Evolutionary conservation across 768 basidiomycete species (phyloP), one percentile per base, ranked within the genome.

Genomic region (Podaxis pistillaris): DNA sequence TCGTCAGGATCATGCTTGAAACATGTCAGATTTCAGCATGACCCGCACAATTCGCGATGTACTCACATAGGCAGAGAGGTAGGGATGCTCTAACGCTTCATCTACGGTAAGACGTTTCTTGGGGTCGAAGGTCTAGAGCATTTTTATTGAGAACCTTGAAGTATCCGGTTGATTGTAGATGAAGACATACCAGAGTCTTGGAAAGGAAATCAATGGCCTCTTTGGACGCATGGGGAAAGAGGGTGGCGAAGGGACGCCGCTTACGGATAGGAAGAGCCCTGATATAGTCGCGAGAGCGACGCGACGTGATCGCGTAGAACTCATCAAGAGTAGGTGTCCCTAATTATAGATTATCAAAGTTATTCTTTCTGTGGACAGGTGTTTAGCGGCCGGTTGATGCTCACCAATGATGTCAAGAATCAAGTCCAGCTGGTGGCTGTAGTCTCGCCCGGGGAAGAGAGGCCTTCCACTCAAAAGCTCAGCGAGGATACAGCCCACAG

Each of bases 311-410:
- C 40, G 90, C 86, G 75, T 94, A 91, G 73, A 94, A 95, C 71
- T 96, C 94, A 64, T 95, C 94, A 52, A 95, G 80, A 40, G 88
- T 90, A 0, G 94, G 93, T 1, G 93, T 96, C 51, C 87, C 85
- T 85, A 63, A 56, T 30, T 19, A 51, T 58, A 69, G 50, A 70
- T 37, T 24, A 63, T 22, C 33, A 47, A 33, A 46, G 58, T 17
- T 75, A 71, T 37, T 30, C 22, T 26, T 24, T 56, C 41, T 54
- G 17, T 37, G 33, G 50, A 33, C 3, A 17, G 19, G 15, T 1
- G n/a, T 30, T 65, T 19, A 6, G 41, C 37, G n/a, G n/a, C 50
- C 59, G 26, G 62, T 26, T 33, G 26, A 6, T 30, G 68, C 71
- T 60, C 63, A 76, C 91, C 94, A 66, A 96, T 89, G 44, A 95